Percentiles rank a stretch among this genome's conserved stretches.
Evolutionary conservation across 2,329 filamentous ascomycete species (phyloP).

Genomic region (Aspergillus puulaauensis): DNA sequence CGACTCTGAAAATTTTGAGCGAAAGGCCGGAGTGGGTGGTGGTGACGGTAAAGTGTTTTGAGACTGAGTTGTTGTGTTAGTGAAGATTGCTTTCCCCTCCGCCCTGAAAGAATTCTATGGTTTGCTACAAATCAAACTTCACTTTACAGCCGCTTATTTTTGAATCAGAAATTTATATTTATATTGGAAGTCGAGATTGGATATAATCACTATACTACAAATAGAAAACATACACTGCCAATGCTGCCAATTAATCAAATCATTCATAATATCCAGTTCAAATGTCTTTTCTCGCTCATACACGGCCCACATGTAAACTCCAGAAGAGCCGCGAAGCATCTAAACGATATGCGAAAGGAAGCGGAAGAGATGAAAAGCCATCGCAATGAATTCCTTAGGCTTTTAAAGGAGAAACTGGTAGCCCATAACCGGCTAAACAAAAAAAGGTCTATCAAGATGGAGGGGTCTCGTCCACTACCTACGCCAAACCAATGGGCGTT

Average conservation of each 20-base stretch:
- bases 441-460: conserved; percentile 33
- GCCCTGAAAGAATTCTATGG: too few species aligned
- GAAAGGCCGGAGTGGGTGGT: too few species aligned
- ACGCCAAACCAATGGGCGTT: conserved; percentile 26
- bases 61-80: too few species aligned
- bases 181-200: conserved; percentile 11
- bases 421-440: conserved; percentile 20
- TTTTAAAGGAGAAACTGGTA: conserved; percentile 10
- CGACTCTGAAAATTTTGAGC: too few species aligned
- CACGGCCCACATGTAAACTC: conserved; percentile 24
- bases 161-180: not conserved
- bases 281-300: conserved; percentile 32
- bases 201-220: conserved; percentile 18
- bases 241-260: conserved; percentile 15
- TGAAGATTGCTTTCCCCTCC: too few species aligned
- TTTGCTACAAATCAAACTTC: too few species aligned
- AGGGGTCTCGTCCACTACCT: conserved; percentile 26
- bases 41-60: too few species aligned
- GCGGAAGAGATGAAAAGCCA: conserved; percentile 8
- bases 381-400: conserved; percentile 11
- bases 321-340: conserved; percentile 12
- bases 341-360: conserved; percentile 13
- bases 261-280: conserved; percentile 12
- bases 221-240: conserved; percentile 12
- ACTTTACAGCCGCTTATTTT: too few species aligned